Evolutionary conservation across 2,329 filamentous ascomycete species (phyloP).

Genomic region (Immersiporthe knoxdaviesiana): DNA sequence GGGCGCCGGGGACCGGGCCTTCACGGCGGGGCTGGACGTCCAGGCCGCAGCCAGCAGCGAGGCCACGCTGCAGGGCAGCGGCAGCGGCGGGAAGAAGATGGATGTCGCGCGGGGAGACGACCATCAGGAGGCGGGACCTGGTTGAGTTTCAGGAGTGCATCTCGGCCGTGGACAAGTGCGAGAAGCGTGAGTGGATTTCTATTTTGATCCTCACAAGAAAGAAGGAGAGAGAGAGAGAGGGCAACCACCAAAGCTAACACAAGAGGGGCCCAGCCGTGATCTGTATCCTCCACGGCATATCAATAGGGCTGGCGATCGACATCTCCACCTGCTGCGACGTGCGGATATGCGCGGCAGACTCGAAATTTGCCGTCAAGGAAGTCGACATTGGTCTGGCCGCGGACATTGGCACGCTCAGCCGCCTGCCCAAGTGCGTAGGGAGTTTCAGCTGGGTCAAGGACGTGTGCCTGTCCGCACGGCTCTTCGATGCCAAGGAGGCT

Average conservation of each 20-base stretch:
- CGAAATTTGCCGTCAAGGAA: slow-evolving; percentile 74
- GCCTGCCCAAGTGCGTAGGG: slow-evolving; percentile 74
- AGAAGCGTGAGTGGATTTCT: slow-evolving; percentile 68
- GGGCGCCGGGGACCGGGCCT: slow-evolving; percentile 80
- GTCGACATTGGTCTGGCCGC: slow-evolving; percentile 82
- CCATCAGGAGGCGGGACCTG: slow-evolving; percentile 68
- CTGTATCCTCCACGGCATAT: slow-evolving; percentile 76
- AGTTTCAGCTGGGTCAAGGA: slow-evolving; percentile 79
- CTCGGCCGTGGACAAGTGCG: slow-evolving; percentile 76
- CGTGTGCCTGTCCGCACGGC: slow-evolving; percentile 70
- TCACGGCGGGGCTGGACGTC: slow-evolving; percentile 86
- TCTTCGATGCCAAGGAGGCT: slow-evolving; percentile 72
- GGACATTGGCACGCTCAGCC: slow-evolving; percentile 75
- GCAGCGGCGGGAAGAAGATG: slow-evolving; percentile 26
- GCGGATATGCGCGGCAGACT: slow-evolving; percentile 63
- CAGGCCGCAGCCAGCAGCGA: slow-evolving; percentile 62
- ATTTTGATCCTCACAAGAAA: too few relatives aligned
- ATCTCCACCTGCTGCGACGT: slow-evolving; percentile 72
- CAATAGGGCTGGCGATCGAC: slow-evolving; percentile 79
- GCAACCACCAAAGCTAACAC: background rate
- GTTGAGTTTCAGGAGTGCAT: slow-evolving; percentile 81
- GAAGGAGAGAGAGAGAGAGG: background rate
- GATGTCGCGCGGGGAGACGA: slow-evolving; percentile 70
- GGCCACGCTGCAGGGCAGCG: slow-evolving; percentile 45
- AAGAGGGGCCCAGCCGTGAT: slow-evolving; percentile 66